Base-by-base conservation (phyloP, 495 filamentous ascomycete genomes). In the Aspergillus taichungensis region DNA sequence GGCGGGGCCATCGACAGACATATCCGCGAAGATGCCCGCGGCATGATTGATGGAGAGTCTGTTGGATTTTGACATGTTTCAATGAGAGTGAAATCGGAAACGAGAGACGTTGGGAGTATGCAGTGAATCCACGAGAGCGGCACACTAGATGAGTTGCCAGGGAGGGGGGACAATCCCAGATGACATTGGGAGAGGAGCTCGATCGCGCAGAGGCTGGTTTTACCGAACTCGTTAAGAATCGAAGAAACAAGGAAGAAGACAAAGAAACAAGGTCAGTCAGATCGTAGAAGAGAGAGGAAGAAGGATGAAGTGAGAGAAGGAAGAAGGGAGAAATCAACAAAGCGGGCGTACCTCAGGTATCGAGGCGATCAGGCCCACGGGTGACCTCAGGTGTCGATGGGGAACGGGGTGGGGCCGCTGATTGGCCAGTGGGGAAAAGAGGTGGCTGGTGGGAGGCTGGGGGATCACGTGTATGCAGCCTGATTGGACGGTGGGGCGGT, bases 21-120 rank as follows among this genome's bases (percentile, higher is more conserved):
- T 90, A 68, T 97, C 94, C 1, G 90, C 84, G 66, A 83, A 99
- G 59, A 99, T 94, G 56, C 92, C 92, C 1, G 94, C 88, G 3
- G 90, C 87, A 71, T 95, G 92, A 40, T 69, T 67, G 40, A 66
- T 56, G 46, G 62, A 51, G 44, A 69, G 36, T 42, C 55, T 60
- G 39, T 57, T 50, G 31, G 53, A 50, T 55, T 68, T 70, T 11
- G 58, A 42, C 63, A 65, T 72, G 24, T 27, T 44, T 46, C 28
- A 40, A 7, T 34, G 38, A 36, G 18, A 34, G 37, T 36, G 34
- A n/a, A 33, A 28, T 33, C 0, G 37, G 13, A 24, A 24, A 13
- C 8, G 36, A 24, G 11, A 6, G 28, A 3, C 14, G 36, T 38
- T 13, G 14, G 14, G 36, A 7, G 18, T 14, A 12, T 13, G 12